These are phyloP conservation scores for Syzygium oleosum DNA, from an alignment of 345 rosid species.

Conservation along the genomic window DNA sequence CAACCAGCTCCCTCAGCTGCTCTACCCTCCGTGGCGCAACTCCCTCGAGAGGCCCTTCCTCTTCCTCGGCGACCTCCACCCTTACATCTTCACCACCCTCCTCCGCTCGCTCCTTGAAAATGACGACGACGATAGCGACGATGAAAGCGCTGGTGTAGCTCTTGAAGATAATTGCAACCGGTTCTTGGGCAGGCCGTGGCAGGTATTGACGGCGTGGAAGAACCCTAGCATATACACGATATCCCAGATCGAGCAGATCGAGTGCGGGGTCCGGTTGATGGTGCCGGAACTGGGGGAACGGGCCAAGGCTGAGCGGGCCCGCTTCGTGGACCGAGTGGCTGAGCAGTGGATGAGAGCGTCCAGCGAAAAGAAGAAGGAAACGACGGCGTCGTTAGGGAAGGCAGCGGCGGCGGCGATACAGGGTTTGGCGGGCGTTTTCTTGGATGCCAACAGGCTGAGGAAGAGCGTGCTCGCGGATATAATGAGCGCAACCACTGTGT, in stretches of 20 bases:
- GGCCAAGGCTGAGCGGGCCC: constrained; percentile 34
- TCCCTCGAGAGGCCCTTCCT: constrained; percentile 67
- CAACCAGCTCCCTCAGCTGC: constrained; percentile 47
- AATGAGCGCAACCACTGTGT: constrained; percentile 39
- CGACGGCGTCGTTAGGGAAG: background rate
- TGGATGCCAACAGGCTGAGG: constrained; percentile 66
- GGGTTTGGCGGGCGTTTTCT: constrained; percentile 43
- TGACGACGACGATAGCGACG: constrained; percentile 7
- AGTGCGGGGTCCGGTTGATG: constrained; percentile 70
- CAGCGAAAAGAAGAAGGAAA: background rate
- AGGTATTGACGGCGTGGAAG: constrained; percentile 51
- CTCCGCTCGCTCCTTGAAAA: constrained; percentile 53
- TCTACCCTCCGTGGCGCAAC: constrained; percentile 72
- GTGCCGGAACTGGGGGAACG: constrained; percentile 52
- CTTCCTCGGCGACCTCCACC: constrained; percentile 87
- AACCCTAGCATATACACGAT: constrained; percentile 34
- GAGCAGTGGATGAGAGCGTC: constrained; percentile 31
- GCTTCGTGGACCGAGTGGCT: constrained; percentile 35
- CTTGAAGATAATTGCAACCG: background rate
- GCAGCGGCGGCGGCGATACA: constrained; percentile 29
- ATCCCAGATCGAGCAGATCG: constrained; percentile 56
- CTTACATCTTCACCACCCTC: constrained; percentile 71
- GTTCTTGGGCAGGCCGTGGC: constrained; percentile 20
- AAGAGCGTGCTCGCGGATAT: constrained; percentile 64
- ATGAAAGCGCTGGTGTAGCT: background rate